phyloP scores from a whole-genome alignment of 2,329 filamentous ascomycete genomes.

The Aureobasidium sp. region DNA sequence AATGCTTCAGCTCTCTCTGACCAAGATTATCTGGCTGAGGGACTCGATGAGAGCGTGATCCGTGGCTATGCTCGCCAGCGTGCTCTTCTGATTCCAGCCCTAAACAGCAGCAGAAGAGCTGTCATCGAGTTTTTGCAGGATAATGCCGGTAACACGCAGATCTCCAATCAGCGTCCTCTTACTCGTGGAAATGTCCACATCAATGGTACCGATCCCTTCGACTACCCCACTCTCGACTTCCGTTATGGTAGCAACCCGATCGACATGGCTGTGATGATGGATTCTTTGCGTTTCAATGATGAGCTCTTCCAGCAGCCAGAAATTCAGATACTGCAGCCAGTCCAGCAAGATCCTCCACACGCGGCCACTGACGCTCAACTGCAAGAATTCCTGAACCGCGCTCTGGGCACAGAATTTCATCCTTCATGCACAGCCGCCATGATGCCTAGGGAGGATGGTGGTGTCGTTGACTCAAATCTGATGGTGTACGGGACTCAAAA shows the following conservation, averaged over 20 bases:
- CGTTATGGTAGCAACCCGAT: conserved; percentile 27
- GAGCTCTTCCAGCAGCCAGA: conserved; percentile 23
- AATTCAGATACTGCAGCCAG: conserved; percentile 24
- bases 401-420: conserved; percentile 32
- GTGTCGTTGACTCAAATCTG: conserved; percentile 40
- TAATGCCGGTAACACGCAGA: conserved; percentile 27
- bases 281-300: conserved; percentile 26
- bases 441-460: conserved; percentile 39
- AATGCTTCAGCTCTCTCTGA: conserved; percentile 19
- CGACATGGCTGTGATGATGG: conserved; percentile 25
- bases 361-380: conserved; percentile 26
- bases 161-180: conserved; percentile 28
- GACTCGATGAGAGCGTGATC: conserved; percentile 21
- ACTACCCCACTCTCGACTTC: conserved; percentile 24
- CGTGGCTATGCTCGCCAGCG: conserved; percentile 25
- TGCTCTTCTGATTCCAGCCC: conserved; percentile 23
- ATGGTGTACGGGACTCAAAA: conserved; percentile 37
- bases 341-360: conserved; percentile 23
- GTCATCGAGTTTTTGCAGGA: conserved; percentile 28
- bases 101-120: conserved; percentile 22
- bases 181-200: conserved; percentile 26
- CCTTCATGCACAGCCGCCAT: conserved; percentile 41
- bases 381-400: conserved; percentile 24
- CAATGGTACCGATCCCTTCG: conserved; percentile 18
- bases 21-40: conserved; percentile 21